Percentiles rank a stretch among this genome's conserved stretches.
These are phyloP conservation scores for Fonsecaea multimorphosa DNA, from an alignment of 2,329 filamentous ascomycete genomes.

Conservation along the genomic window DNA sequence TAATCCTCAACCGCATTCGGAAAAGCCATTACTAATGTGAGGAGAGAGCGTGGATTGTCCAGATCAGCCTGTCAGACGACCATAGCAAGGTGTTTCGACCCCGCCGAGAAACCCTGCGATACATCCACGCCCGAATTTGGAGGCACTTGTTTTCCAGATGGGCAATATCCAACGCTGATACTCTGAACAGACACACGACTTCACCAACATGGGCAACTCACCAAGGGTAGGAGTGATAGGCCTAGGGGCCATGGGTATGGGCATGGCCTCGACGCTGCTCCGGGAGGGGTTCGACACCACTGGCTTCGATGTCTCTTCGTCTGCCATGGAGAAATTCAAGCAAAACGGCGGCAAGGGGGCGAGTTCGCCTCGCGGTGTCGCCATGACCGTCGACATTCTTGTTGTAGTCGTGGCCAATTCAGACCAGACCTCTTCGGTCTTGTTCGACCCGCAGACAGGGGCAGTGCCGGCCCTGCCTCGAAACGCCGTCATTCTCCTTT, in stretches of 20 bases:
- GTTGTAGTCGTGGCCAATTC: neutral
- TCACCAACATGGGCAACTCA: neutral
- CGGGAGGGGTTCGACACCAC: conserved; percentile 1
- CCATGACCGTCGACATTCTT: neutral
- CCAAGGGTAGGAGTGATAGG: neutral
- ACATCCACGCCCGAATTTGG: too few species aligned
- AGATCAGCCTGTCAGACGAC: too few species aligned
- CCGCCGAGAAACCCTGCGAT: too few species aligned
- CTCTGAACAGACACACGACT: too few species aligned
- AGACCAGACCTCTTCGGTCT: neutral
- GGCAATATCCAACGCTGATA: too few species aligned
- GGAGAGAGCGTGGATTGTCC: too few species aligned
- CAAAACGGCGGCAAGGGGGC: neutral
- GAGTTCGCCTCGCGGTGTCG: neutral
- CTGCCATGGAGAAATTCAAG: neutral
- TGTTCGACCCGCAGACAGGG: neutral
- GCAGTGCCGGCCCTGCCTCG: neutral
- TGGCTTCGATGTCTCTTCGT: conserved; percentile 5
- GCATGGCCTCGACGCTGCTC: conserved; percentile 6
- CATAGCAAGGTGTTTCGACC: too few species aligned
- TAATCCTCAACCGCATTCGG: too few species aligned
- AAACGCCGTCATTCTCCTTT: neutral
- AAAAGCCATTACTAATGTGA: too few species aligned
- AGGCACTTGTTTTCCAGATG: too few species aligned
- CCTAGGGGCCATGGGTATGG: conserved; percentile 9